A percentile compares a stretch with the other conserved stretches of the same genome.
Evolutionary conservation across 805 yeast genomes (phyloP).

Genomic region (Isabelozyma pseudorhagii): DNA sequence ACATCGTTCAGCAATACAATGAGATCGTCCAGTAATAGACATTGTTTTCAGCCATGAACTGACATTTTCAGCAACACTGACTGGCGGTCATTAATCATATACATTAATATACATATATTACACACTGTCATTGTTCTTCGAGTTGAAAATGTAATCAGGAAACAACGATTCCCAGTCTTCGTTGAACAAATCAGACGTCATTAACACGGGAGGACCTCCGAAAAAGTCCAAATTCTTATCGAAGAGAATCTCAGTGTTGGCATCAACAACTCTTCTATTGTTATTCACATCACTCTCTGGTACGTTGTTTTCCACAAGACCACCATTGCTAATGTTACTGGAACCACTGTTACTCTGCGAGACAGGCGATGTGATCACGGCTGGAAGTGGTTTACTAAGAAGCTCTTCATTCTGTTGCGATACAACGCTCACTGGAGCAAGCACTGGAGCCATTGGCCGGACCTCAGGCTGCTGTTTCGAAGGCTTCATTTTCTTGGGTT

Average conservation of each 20-base stretch:
- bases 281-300: not conserved
- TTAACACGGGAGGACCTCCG: constrained; percentile 52
- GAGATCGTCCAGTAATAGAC: too few species aligned
- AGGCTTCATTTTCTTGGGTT: not conserved
- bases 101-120: not conserved
- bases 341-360: not conserved
- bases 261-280: not conserved
- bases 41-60: too few species aligned
- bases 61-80: too few species aligned
- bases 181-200: constrained; percentile 47
- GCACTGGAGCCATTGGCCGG: too few species aligned
- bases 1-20: too few species aligned
- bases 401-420: not conserved
- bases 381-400: not conserved
- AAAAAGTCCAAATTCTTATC: constrained; percentile 36
- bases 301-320: too few species aligned
- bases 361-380: not conserved
- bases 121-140: constrained; percentile 6
- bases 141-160: constrained; percentile 42
- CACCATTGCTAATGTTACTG: not conserved
- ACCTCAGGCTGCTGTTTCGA: too few species aligned
- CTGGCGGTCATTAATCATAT: too few species aligned
- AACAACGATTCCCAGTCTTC: constrained; percentile 51
- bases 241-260: not conserved
- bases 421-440: not conserved